Evolutionary conservation across 2,329 filamentous ascomycete genomes (phyloP), one percentile per base, ranked within the genome.

Genomic region (Alternaria sp.): DNA sequence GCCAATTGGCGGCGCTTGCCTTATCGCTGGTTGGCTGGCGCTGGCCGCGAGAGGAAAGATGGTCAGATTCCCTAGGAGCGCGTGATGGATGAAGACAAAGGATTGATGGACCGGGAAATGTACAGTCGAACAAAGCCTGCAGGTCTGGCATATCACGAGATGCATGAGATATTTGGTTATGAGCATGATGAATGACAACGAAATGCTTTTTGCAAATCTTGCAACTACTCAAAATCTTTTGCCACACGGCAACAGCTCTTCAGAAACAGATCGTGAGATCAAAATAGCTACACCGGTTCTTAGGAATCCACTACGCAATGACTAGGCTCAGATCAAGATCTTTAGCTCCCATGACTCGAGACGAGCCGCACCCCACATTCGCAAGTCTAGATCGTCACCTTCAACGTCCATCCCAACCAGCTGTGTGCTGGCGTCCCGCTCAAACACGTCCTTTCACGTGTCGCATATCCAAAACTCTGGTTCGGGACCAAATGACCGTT

Each of bases 11-110:
- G 89, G 89, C 0, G 67, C 89, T 54, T 89, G 85, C 63, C 80
- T 92, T 67, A 91, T 91, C 73, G 87, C 84, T 1, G 89, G 89
- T 0, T 92, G 88, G 89, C 75, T 87, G 56, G 84, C 82, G 51
- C 68, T 85, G 60, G 83, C 81, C 11, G 77, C 83, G 51, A 78
- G 69, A 45, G 78, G 73, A 20, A 62, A 51, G 30, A 47, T 62
- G 60, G 60, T 62, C 30, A 23, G 9, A n/a, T 55, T 18, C 43
- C 26, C 37, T 9, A 62, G 60, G 55, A 59, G 51, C 47, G 46
- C 30, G 15, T 53, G 25, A 30, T 11, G 14, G 12, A 25, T 25
- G 49, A 37, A 15, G 9, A 30, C 20, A 25, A 46, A 45, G 37
- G 23, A 8, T 51, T 28, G 8, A 41, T 28, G 20, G 18, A 26